These are phyloP conservation scores for Pleurotus ostreatus DNA, from an alignment of 768 basidiomycete genomes.

Conservation along the genomic window DNA sequence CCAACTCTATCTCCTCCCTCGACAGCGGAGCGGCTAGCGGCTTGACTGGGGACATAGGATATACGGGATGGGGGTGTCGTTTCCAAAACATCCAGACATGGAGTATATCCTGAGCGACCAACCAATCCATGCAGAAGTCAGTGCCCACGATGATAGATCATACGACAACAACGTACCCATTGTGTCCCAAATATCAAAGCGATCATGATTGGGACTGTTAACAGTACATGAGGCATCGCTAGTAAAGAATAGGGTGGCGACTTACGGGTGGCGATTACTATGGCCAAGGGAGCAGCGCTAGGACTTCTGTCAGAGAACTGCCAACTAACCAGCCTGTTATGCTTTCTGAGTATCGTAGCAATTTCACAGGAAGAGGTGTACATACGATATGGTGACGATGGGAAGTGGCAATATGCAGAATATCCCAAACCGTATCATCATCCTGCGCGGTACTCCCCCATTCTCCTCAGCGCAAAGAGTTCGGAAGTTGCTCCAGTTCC, in stretches of 20 bases:
- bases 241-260: neutral
- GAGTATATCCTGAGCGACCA: slow-evolving; percentile 10
- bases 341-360: neutral
- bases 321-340: neutral
- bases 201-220: slow-evolving; percentile 15
- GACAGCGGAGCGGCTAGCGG: too few relatives aligned
- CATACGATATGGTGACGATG: slow-evolving; percentile 3
- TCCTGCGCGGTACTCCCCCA: slow-evolving; percentile 11
- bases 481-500: slow-evolving; percentile 10
- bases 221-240: neutral
- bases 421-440: slow-evolving; percentile 15
- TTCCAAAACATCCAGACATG: slow-evolving; percentile 12
- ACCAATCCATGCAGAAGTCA: neutral
- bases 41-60: too few relatives aligned
- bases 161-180: slow-evolving; percentile 9
- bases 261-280: slow-evolving; percentile 5
- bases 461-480: neutral
- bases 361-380: neutral
- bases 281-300: neutral
- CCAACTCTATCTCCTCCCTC: neutral
- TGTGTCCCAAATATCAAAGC: slow-evolving; percentile 19
- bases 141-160: neutral
- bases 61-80: neutral
- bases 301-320: neutral
- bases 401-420: slow-evolving; percentile 11